Base-by-base conservation (phyloP, 2,329 filamentous ascomycete species). In the Fusarium haematococcum region DNA sequence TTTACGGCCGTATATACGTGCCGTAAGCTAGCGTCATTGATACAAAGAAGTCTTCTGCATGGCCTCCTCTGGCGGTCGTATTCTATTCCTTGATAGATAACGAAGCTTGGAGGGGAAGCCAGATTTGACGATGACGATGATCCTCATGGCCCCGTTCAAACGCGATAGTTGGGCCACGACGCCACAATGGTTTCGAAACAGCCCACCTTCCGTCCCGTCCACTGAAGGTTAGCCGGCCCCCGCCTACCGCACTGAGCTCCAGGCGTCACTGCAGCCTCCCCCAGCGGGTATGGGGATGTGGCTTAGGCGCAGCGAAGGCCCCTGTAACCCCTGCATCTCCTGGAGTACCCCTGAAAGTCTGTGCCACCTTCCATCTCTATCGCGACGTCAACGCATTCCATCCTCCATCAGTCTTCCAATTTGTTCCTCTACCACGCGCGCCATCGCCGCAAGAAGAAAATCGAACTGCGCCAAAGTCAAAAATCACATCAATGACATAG, bases 341-440 rank as follows among this genome's bases (percentile, higher is more conserved):
- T 32, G 59, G 59, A 67, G 69, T 67, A 75, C 72, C 72, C 72
- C 72, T 74, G 72, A 75, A 75, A 60, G 50, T 57, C 58, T 60
- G 52, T 33, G 56, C 71, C 71, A 62, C 52, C 39, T 59, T 71
- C 69, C 62, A 52, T 52, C 58, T 66, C 69, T 67, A 69, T 70
- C 69, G 62, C 72, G 72, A 74, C 65, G 69, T 75, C 65, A 72
- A 52, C 68, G 56, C 72, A 74, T 75, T 75, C 72, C 72, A 67
- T 45, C 62, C 52, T 37, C 23, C 70, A 18, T 33, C 30, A 32
- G 20, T 52, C 68, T 62, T 16, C 14, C 16, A 16, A 8, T 35
- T 64, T 30, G 30, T 20, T 61, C 54, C 59, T 59, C 27, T 57
- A 67, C 60, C 61, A 71, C 68, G 52, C 48, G 61, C 68, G 50